Evolutionary conservation across 108 stramenopile species (phyloP).

Genomic region (Cyclotella baltica): DNA sequence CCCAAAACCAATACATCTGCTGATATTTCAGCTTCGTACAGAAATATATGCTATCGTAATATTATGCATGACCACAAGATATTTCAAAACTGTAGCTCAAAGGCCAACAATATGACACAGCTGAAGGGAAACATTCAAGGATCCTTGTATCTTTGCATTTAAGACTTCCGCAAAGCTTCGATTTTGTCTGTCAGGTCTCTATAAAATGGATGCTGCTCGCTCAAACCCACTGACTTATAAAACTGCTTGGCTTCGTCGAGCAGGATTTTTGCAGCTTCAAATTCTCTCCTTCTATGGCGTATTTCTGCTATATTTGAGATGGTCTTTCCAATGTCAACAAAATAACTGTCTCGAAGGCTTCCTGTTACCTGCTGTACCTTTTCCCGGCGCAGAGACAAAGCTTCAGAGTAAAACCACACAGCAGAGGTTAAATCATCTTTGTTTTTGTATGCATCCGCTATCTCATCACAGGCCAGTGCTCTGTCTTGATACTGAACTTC

Average conservation of each 20-base stretch:
- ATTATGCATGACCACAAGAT: too few species aligned
- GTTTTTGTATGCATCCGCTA: conserved; percentile 45
- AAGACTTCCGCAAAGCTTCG: conserved; percentile 39
- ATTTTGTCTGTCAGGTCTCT: conserved; percentile 33
- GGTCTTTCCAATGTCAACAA: conserved; percentile 50
- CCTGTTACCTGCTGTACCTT: conserved; percentile 28
- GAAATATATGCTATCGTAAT: too few species aligned
- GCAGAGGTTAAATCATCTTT: conserved; percentile 35
- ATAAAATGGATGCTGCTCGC: conserved; percentile 41
- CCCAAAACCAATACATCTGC: too few species aligned
- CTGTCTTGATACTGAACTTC: conserved; percentile 30
- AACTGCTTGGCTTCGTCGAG: conserved; percentile 44
- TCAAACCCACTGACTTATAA: conserved; percentile 41
- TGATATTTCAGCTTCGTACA: too few species aligned
- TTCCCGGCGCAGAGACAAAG: conserved; percentile 36
- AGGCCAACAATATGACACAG: too few species aligned
- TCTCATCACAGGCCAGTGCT: conserved; percentile 50
- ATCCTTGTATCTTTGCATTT: too few species aligned
- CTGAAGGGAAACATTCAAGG: too few species aligned
- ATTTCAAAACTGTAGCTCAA: too few species aligned
- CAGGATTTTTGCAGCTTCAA: conserved; percentile 53
- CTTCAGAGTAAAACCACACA: conserved; percentile 55
- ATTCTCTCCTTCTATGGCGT: conserved; percentile 46
- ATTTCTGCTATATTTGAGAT: conserved; percentile 52
- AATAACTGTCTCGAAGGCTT: conserved; percentile 32